These are phyloP conservation scores for Fraxinus albicans DNA, from an alignment of 305 asterid genomes.

Conservation along the genomic window DNA sequence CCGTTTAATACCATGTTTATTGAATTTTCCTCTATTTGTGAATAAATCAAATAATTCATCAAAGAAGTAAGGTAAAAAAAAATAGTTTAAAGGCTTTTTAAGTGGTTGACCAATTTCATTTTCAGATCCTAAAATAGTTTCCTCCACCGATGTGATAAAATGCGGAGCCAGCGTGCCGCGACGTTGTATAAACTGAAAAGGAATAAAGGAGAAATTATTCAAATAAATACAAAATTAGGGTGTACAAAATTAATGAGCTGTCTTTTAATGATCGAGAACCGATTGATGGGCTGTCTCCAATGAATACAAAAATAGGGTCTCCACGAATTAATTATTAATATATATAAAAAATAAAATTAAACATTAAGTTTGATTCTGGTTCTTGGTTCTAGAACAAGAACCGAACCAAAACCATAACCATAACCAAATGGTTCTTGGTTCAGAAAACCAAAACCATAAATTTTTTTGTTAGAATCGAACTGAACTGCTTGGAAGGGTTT, in stretches of 20 bases:
- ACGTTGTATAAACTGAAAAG: background rate
- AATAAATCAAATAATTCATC: background rate
- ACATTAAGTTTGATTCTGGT: background rate
- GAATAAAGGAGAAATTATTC: background rate
- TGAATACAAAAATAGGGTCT: background rate
- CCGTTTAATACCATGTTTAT: background rate
- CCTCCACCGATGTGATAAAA: background rate
- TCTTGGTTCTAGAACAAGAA: no score
- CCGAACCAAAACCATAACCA: background rate
- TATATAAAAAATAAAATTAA: no score
- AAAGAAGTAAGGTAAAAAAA: background rate
- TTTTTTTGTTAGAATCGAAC: background rate
- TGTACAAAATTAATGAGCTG: background rate
- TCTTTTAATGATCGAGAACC: background rate
- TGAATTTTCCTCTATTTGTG: background rate
- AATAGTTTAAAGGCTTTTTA: background rate
- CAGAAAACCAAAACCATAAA: background rate
- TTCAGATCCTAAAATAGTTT: background rate
- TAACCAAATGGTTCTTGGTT: background rate
- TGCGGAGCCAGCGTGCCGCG: background rate
- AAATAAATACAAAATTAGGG: background rate
- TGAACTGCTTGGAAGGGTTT: background rate
- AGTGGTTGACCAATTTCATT: background rate
- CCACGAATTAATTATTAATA: background rate
- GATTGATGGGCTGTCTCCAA: background rate